Conservation (phyloP, 306 rosid genomes). For the Fragaria ananassa region DNA sequence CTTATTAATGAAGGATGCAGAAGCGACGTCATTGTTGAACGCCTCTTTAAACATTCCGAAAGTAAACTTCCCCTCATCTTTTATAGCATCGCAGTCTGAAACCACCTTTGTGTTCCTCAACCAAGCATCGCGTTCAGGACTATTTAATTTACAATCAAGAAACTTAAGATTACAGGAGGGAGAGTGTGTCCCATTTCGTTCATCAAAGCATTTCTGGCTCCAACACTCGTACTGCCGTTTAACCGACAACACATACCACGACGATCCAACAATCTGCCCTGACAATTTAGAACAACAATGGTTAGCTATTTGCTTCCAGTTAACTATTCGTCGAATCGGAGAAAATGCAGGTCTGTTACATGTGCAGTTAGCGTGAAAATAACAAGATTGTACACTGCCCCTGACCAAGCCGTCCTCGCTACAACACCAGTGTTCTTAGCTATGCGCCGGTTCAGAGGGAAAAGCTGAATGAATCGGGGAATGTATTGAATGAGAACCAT, state of each 20-base stretch:
- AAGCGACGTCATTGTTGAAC: conserved; percentile 60
- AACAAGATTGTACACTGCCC: conserved; percentile 79
- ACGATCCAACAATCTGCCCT: conserved; percentile 83
- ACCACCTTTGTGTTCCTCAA: conserved; percentile 37
- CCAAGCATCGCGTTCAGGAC: conserved; percentile 54
- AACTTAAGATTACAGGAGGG: conserved; percentile 60
- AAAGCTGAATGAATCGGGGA: conserved; percentile 67
- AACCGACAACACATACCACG: conserved; percentile 81
- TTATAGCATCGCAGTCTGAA: conserved; percentile 55
- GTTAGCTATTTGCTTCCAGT: neutral
- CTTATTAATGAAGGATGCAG: conserved; percentile 46
- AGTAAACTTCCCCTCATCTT: conserved; percentile 38
- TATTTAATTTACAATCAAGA: conserved; percentile 45
- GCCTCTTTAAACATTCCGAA: conserved; percentile 88
- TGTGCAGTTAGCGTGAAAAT: conserved; percentile 71
- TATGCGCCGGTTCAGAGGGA: conserved; percentile 68
- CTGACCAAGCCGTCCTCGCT: conserved; percentile 75
- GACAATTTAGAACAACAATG: conserved; percentile 20
- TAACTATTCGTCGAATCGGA: neutral
- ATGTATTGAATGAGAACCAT: conserved; percentile 76
- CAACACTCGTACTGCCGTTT: conserved; percentile 74
- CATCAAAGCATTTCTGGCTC: conserved; percentile 49
- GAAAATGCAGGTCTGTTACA: conserved; percentile 26
- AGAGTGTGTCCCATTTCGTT: conserved; percentile 61
- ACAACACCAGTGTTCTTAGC: conserved; percentile 71